Evolutionary conservation across 768 basidiomycete species (phyloP).

Genomic region (Suillus ampliporus): DNA sequence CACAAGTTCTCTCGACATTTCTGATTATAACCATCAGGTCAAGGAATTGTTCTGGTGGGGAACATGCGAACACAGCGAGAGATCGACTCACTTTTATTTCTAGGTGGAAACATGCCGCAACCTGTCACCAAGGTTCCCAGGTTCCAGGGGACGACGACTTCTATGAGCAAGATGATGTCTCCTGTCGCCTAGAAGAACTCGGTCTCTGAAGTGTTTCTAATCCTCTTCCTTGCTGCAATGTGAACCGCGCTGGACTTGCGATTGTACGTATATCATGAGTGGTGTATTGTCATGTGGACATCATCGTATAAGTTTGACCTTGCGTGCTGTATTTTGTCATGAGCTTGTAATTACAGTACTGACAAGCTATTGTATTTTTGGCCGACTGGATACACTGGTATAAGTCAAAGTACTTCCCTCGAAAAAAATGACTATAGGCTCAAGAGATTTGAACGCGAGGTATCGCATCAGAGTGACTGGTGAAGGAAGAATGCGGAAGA

Average conservation of each 20-base stretch:
- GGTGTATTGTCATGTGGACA: too few relatives aligned
- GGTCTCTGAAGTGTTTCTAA: slow-evolving; percentile 7
- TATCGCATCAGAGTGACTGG: too few relatives aligned
- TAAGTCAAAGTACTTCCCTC: too few relatives aligned
- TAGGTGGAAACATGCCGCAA: slow-evolving; percentile 86
- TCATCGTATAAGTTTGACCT: too few relatives aligned
- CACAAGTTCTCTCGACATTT: background rate
- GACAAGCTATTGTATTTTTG: background rate
- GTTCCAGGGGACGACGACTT: slow-evolving; percentile 62
- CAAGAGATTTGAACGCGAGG: too few relatives aligned
- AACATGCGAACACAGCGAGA: slow-evolving; percentile 1
- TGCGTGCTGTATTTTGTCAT: background rate
- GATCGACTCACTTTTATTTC: slow-evolving; percentile 14
- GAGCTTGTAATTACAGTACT: background rate
- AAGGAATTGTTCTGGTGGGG: slow-evolving; percentile 78
- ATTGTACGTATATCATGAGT: background rate
- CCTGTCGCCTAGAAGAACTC: slow-evolving; percentile 28
- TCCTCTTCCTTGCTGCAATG: background rate
- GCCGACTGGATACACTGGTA: too few relatives aligned
- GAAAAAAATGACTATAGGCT: too few relatives aligned
- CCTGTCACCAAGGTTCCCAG: slow-evolving; percentile 68
- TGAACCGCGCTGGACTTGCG: background rate
- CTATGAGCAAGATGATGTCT: slow-evolving; percentile 59
- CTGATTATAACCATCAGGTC: slow-evolving; percentile 46
- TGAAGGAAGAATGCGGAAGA: too few relatives aligned